Conservation (phyloP, 306 rosid species). For the Dalbergia cultrata region DNA sequence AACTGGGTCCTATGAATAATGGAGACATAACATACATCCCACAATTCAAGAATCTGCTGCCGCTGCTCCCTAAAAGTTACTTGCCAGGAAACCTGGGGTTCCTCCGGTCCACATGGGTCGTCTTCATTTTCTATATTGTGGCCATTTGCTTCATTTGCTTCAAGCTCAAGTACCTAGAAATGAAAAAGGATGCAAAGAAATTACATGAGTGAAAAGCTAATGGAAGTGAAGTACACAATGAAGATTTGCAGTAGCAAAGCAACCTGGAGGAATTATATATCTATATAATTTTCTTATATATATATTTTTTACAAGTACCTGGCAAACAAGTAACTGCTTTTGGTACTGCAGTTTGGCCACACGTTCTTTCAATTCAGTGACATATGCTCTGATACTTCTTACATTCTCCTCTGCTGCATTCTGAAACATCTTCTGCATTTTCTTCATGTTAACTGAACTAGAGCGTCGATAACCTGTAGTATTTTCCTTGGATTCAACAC, state of each 20-base stretch:
- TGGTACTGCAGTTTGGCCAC: conserved; percentile 99
- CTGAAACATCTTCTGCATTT: conserved; percentile 99
- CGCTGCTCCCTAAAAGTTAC: conserved; percentile 80
- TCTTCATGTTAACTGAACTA: conserved; percentile 99
- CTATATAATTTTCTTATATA: too few species aligned
- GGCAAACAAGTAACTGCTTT: conserved; percentile 97
- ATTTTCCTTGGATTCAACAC: conserved; percentile 84
- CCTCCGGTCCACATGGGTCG: conserved; percentile 61
- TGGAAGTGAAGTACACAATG: conserved; percentile 4
- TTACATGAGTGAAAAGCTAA: conserved; percentile 10
- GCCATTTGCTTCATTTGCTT: conserved; percentile 95
- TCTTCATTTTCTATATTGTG: conserved; percentile 76
- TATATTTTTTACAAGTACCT: conserved; percentile 55
- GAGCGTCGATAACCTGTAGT: conserved; percentile 79
- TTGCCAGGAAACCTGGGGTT: conserved; percentile 85
- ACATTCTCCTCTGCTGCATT: conserved; percentile 99
- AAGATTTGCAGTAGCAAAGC: conserved; percentile 11
- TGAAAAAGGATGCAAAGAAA: conserved; percentile 24
- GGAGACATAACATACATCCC: conserved; percentile 94
- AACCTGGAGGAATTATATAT: conserved; percentile 13
- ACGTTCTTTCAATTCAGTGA: conserved; percentile 97
- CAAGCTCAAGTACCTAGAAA: conserved; percentile 91
- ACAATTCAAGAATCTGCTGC: conserved; percentile 88
- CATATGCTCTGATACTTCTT: conserved; percentile 95
- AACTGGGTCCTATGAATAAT: conserved; percentile 96